Percentiles rank a stretch among this genome's conserved stretches.
phyloP scores from a whole-genome alignment of 225 moss, liverwort and hornwort species.

The Straminergon stramineum region DNA sequence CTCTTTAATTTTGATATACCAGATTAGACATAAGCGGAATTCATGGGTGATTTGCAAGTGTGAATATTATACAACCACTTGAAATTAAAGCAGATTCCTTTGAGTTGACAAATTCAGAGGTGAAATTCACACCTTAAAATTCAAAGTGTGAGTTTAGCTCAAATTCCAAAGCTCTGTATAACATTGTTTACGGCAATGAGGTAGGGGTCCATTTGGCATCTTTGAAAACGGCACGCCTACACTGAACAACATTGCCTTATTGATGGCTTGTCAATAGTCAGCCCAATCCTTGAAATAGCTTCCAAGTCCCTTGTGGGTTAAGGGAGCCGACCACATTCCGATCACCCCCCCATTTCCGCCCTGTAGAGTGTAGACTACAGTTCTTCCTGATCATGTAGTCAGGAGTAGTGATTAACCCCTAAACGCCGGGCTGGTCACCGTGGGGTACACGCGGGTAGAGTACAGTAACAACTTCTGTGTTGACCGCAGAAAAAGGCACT shows the following conservation, averaged over 20 bases:
- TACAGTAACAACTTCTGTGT: too few relatives aligned
- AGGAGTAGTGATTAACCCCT: too few relatives aligned
- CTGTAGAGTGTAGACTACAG: too few relatives aligned
- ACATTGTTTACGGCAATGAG: neutral
- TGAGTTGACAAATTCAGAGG: neutral
- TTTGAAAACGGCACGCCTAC: neutral
- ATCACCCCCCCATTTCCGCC: too few relatives aligned
- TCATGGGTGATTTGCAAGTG: neutral
- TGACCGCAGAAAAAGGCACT: too few relatives aligned
- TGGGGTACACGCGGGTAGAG: too few relatives aligned
- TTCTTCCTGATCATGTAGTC: too few relatives aligned
- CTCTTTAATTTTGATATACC: neutral
- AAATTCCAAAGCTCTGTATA: rapidly evolving
- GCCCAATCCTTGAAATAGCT: too few relatives aligned
- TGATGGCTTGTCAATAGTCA: neutral
- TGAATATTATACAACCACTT: neutral
- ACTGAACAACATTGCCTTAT: neutral
- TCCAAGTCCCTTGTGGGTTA: too few relatives aligned
- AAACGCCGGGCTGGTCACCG: too few relatives aligned
- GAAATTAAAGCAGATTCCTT: neutral
- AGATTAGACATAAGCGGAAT: neutral
- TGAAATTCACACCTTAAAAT: too few relatives aligned
- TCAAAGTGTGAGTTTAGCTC: neutral
- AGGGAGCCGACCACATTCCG: too few relatives aligned
- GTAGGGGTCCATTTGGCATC: rapidly evolving